Evolutionary conservation across 2,329 filamentous ascomycete genomes (phyloP).

Genomic region (Davidsoniella eucalypti): DNA sequence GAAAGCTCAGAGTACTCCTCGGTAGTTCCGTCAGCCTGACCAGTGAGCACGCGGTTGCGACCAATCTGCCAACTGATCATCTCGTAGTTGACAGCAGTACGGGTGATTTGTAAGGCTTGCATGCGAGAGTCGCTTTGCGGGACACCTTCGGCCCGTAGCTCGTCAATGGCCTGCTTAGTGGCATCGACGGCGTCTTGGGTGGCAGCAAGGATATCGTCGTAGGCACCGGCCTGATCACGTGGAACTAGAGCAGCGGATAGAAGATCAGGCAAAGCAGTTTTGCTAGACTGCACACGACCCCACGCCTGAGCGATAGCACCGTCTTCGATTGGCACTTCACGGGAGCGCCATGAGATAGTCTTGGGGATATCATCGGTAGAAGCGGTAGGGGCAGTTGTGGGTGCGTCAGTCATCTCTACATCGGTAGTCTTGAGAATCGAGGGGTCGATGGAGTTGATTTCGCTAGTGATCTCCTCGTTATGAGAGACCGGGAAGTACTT

Average conservation of each 20-base stretch:
- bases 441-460: slow-evolving; percentile 55
- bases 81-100: slow-evolving; percentile 84
- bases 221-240: slow-evolving; percentile 64
- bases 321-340: slow-evolving; percentile 79
- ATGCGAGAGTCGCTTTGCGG: slow-evolving; percentile 71
- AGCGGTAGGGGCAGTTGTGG: slow-evolving; percentile 29
- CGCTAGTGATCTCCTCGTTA: slow-evolving; percentile 42
- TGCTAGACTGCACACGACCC: slow-evolving; percentile 36
- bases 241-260: slow-evolving; percentile 25
- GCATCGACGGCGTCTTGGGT: slow-evolving; percentile 91
- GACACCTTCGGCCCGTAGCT: slow-evolving; percentile 68
- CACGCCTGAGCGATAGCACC: slow-evolving; percentile 78
- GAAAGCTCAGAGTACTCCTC: slow-evolving; percentile 30
- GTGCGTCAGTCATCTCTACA: slow-evolving; percentile 20
- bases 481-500: slow-evolving; percentile 54
- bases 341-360: slow-evolving; percentile 69
- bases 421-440: slow-evolving; percentile 41
- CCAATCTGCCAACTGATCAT: slow-evolving; percentile 91
- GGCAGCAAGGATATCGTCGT: slow-evolving; percentile 77
- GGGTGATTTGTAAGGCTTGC: slow-evolving; percentile 83
- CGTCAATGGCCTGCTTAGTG: slow-evolving; percentile 83
- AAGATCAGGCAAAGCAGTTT: slow-evolving; percentile 28
- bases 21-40: slow-evolving; percentile 60
- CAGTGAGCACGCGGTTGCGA: slow-evolving; percentile 75
- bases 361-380: slow-evolving; percentile 44